Base-by-base conservation (phyloP, 139 green algal species). In the Micromonas commoda region DNA sequence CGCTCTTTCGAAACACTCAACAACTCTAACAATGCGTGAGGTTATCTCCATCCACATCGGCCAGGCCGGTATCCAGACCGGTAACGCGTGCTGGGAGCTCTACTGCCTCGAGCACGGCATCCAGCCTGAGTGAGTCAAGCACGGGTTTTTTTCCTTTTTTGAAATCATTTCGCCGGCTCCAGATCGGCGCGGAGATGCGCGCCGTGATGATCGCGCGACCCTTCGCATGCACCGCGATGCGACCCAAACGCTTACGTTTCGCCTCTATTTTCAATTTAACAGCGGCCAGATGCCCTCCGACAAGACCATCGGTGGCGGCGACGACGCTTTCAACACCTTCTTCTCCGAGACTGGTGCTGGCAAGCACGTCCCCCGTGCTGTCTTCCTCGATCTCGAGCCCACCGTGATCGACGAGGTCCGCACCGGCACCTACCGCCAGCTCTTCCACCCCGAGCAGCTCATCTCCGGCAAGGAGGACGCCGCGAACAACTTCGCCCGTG, bases 21-120 rank as follows among this genome's bases (percentile, higher is more conserved):
- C 24, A 13, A 31, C n/a, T 63, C 2, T 64, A 29, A 38, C 64
- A 31, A 96, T 97, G 93, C 88, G 93, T 91, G 93, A 97, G 85
- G 93, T 96, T 35, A 98, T 98, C 81, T 97, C 90, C 63, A 93
- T 98, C 83, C 94, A 98, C 84, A 96, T 98, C 76, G 94, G 93
- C 79, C 91, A 97, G 86, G 86, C 86, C 81, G 88, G 87, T 81
- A 93, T 94, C 82, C 90, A 96, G 89, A 69, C 57, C 3, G 94
- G 94, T 80, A 98, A 98, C 80, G 92, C 94, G 89, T 98, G 94
- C 93, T 98, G 94, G 94, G 94, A 98, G 90, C 90, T 98, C 29
- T 98, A 97, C 89, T 97, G 93, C 90, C 86, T 97, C 73, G 93
- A 97, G 89, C 92, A 97, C 82, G 92, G 94, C 84, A 97, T 98